Base-by-base conservation (phyloP, 1,139 yeast genomes). In the Yamadazyma taylorii region DNA sequence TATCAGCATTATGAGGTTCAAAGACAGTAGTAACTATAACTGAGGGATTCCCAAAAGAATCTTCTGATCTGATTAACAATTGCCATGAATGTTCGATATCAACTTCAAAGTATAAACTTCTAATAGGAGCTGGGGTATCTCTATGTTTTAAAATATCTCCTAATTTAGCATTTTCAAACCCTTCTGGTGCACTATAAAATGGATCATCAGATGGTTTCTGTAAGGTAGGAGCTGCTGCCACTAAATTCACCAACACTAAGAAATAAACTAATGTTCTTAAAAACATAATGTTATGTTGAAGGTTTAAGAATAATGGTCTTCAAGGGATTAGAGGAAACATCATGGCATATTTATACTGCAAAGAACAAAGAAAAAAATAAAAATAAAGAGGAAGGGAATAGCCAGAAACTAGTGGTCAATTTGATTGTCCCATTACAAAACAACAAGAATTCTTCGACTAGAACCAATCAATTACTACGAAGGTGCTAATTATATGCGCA, bases 1-100 rank as follows among this genome's bases (percentile, higher is more conserved):
- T 48, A 38, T 65, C 60, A 7, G 63, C 61, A 39, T 61, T 55
- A 35, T 45, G 52, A 2, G 72, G 69, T 40, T 54, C 58, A 11
- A 63, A 50, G 4, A 67, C 40, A 1, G 72, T 64, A 7, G 67
- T 48, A 7, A 58, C 61, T 19, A 64, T 53, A 4, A 58, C 64
- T 12, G 47, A 53, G 6, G 73, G 57, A 14, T 57, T 50, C 1
- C 66, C 69, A 26, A 49, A 47, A 2, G 61, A 42, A 41, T 66
- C 69, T 23, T 58, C 51, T n/a, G 70, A 57, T 37, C 70, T 51
- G 2, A 63, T 58, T 39, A 64, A 43, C 21, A 62, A 42, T 44
- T 66, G 71, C 60, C 64, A 63, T 5, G 60, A 43, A 31, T 49
- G 48, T 23, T 55, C 47, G 11, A 55, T 46, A 16, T 45, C 41